A percentile compares a stretch with the other conserved stretches of the same genome.
These are phyloP conservation scores for Colletotrichum trifolii DNA, from an alignment of 2,329 filamentous ascomycete species.

Conservation along the genomic window DNA sequence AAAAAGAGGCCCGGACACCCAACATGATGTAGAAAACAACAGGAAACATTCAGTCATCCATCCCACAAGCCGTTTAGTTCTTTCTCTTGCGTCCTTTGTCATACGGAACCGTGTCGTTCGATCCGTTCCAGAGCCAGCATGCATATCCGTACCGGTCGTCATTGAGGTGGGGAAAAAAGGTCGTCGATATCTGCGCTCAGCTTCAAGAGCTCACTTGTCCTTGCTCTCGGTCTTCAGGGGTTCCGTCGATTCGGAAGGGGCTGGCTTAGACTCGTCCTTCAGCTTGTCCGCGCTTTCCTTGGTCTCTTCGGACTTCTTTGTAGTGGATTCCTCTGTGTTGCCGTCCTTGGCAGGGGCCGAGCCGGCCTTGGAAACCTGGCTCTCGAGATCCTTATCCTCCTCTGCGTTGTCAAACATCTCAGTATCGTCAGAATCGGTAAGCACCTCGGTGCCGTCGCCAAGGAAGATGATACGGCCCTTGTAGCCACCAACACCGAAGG, in stretches of 20 bases:
- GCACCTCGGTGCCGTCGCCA: conserved; percentile 92
- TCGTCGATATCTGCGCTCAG: conserved; percentile 9
- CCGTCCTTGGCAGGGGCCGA: conserved; percentile 33
- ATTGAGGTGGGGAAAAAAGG: conserved; percentile 8
- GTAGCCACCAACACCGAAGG: conserved; percentile 76
- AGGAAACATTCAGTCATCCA: conserved; percentile 37
- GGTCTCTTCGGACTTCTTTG: conserved; percentile 39
- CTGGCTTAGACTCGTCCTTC: conserved; percentile 34
- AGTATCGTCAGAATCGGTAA: conserved; percentile 87
- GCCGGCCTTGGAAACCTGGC: conserved; percentile 77
- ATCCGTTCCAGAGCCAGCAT: conserved; percentile 27
- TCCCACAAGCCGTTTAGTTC: conserved; percentile 35
- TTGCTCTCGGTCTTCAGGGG: conserved; percentile 25
- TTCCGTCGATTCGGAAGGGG: conserved; percentile 28
- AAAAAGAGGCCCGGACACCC: conserved; percentile 28
- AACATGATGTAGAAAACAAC: conserved; percentile 39
- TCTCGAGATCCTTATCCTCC: conserved; percentile 87
- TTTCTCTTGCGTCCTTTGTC: conserved; percentile 26
- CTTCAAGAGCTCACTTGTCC: conserved; percentile 30
- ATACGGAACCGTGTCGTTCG: conserved; percentile 30
- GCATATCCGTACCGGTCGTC: conserved; percentile 28
- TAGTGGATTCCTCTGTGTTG: conserved; percentile 41
- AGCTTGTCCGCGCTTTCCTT: conserved; percentile 33
- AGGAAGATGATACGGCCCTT: conserved; percentile 92
- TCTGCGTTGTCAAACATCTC: conserved; percentile 92